Base-by-base conservation (phyloP, 2,329 filamentous ascomycete species). In the Huntiella decipiens region DNA sequence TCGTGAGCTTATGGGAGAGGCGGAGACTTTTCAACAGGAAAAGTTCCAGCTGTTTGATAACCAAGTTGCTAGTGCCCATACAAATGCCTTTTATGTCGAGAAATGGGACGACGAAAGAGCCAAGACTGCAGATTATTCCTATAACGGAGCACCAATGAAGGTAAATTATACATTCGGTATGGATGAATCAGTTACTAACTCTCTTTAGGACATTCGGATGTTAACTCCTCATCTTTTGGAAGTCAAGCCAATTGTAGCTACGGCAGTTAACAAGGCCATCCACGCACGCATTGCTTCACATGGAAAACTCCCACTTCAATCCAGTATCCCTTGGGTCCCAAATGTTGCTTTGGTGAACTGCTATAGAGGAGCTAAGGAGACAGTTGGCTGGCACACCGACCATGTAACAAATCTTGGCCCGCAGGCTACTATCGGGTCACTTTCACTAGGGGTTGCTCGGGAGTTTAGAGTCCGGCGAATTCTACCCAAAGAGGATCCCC, bases 291-390 rank as follows among this genome's bases (percentile, higher is more conserved):
- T 88, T 50, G 64, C 64, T 41, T 68, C 72, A 46, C 75, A 77
- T 10, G 68, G 73, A 58, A 93, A 88, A 58, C 70, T 95, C 22
- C 77, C 70, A 53, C 77, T 82, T 53, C 87, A 95, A 56, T 81
- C 79, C 0, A 71, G 83, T 0, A 60, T 71, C 0, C 62, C 69
- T 0, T 96, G 88, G 87, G 65, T 66, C 6, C 83, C 88, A 7
- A 96, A 96, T 56, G 84, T 85, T 0, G 85, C 87, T 0, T 88
- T 95, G 56, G 87, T 93, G 12, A 98, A 98, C 59, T 93, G 85
- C 64, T 98, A 98, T 59, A 68, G 79, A 54, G 87, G 87, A 0
- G 79, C 76, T 0, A 68, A 76, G 8, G 76, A 96, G 62, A 84
- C 70, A 50, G 87, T 96, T 1, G 91, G 91, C 31, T 96, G 84